phyloP scores from a whole-genome alignment of 2,329 filamentous ascomycete species.

The Daldinia sp. region DNA sequence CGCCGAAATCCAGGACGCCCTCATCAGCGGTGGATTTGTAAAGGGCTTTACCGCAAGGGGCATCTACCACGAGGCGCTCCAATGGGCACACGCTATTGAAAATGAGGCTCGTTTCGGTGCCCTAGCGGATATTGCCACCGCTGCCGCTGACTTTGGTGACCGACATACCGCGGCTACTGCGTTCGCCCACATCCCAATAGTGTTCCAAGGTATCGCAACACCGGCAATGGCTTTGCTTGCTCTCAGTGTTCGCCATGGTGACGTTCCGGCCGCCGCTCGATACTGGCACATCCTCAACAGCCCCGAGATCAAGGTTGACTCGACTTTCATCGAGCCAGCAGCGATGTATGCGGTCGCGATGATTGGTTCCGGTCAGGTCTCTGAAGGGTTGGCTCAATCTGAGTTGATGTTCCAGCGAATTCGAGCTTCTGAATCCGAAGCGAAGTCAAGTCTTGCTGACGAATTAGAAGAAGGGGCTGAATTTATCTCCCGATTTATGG shows the following conservation, averaged over 20 bases:
- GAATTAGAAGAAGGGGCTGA: slow-evolving; percentile 89
- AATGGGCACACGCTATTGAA: slow-evolving; percentile 73
- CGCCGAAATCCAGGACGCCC: slow-evolving; percentile 71
- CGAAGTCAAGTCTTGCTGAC: slow-evolving; percentile 68
- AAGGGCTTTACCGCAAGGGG: slow-evolving; percentile 77
- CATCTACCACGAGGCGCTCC: slow-evolving; percentile 75
- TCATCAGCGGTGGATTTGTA: slow-evolving; percentile 79
- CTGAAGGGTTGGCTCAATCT: slow-evolving; percentile 80
- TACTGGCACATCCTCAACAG: slow-evolving; percentile 81
- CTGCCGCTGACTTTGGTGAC: slow-evolving; percentile 82
- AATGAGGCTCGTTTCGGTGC: slow-evolving; percentile 66
- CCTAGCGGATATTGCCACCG: slow-evolving; percentile 76
- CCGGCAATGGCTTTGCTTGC: slow-evolving; percentile 85
- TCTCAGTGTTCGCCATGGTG: slow-evolving; percentile 82
- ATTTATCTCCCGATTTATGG: slow-evolving; percentile 69
- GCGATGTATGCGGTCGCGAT: slow-evolving; percentile 91
- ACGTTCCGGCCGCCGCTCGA: slow-evolving; percentile 77
- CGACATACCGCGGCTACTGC: slow-evolving; percentile 72
- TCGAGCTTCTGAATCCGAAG: slow-evolving; percentile 64
- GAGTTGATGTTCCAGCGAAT: slow-evolving; percentile 90
- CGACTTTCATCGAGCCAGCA: slow-evolving; percentile 82
- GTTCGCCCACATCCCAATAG: slow-evolving; percentile 65
- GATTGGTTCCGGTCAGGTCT: slow-evolving; percentile 83
- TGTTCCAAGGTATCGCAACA: slow-evolving; percentile 58
- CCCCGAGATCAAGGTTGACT: slow-evolving; percentile 65